A percentile compares a stretch with the other conserved stretches of the same genome.
These are phyloP conservation scores for Penicillium sp. DNA, from an alignment of 2,329 filamentous ascomycete genomes.

Conservation along the genomic window DNA sequence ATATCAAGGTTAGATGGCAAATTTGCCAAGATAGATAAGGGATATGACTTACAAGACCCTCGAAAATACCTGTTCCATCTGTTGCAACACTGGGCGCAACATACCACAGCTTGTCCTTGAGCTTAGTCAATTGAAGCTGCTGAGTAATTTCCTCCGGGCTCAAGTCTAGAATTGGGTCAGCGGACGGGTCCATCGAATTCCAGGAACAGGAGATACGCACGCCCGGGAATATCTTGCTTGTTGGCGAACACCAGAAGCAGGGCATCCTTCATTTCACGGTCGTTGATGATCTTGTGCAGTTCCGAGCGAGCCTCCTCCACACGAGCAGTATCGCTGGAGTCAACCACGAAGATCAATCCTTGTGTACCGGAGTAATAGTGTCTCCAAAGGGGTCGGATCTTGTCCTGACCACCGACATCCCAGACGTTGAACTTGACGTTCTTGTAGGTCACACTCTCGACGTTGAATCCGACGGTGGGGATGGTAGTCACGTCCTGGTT, in stretches of 20 bases:
- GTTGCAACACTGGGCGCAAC: slow-evolving; percentile 81
- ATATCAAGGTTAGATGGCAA: slow-evolving; percentile 4
- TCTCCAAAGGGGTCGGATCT: slow-evolving; percentile 95
- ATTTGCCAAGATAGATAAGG: neutral
- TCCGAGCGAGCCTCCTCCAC: slow-evolving; percentile 93
- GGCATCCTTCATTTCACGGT: slow-evolving; percentile 95
- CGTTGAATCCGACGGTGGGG: slow-evolving; percentile 98
- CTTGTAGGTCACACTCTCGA: slow-evolving; percentile 98
- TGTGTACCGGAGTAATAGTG: slow-evolving; percentile 97
- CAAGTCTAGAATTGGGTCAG: slow-evolving; percentile 57
- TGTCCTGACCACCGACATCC: slow-evolving; percentile 98
- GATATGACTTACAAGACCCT: slow-evolving; percentile 61
- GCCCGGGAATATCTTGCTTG: slow-evolving; percentile 91
- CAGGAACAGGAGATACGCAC: slow-evolving; percentile 46
- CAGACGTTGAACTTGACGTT: slow-evolving; percentile 99
- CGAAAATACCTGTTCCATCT: slow-evolving; percentile 74
- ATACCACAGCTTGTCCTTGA: slow-evolving; percentile 83
- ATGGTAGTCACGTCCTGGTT: slow-evolving; percentile 98
- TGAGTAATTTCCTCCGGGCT: slow-evolving; percentile 77
- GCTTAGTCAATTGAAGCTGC: slow-evolving; percentile 68
- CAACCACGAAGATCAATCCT: slow-evolving; percentile 97
- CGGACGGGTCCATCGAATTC: slow-evolving; percentile 1
- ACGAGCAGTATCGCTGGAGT: slow-evolving; percentile 85
- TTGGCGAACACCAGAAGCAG: slow-evolving; percentile 95
- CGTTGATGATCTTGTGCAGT: slow-evolving; percentile 94